A percentile compares a stretch with the other conserved stretches of the same genome.
These are phyloP conservation scores for Calonectria montana DNA, from an alignment of 2,329 filamentous ascomycete species.

Conservation along the genomic window DNA sequence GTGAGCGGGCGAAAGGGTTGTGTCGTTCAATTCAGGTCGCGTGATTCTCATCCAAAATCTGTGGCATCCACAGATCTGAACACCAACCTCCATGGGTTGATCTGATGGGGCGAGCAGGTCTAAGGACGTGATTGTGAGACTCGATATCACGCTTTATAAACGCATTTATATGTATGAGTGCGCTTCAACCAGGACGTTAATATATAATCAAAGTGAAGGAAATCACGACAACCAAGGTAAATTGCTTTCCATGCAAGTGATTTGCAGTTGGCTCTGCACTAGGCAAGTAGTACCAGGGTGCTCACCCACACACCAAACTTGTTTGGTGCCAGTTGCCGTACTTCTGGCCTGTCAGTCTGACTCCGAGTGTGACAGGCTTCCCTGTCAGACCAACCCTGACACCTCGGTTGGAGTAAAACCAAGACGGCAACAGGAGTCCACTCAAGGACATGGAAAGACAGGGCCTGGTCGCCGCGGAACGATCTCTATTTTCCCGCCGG, in stretches of 20 bases:
- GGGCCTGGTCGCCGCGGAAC: slow-evolving; percentile 31
- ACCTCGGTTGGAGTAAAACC: slow-evolving; percentile 23
- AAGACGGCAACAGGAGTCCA: slow-evolving; percentile 28
- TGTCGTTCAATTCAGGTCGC: neutral
- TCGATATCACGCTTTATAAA: neutral
- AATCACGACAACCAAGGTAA: neutral
- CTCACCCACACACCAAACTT: neutral
- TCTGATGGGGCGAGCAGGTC: neutral
- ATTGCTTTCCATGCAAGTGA: neutral
- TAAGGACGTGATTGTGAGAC: neutral
- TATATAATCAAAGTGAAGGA: neutral
- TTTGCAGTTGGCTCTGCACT: neutral
- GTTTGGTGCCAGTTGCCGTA: slow-evolving; percentile 9
- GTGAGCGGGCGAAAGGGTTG: slow-evolving; percentile 7
- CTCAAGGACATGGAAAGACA: slow-evolving; percentile 9
- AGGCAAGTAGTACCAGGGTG: neutral
- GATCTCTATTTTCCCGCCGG: slow-evolving; percentile 27
- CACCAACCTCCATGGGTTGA: slow-evolving; percentile 9
- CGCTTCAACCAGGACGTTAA: neutral
- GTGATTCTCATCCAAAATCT: slow-evolving; percentile 23
- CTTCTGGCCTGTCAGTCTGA: slow-evolving; percentile 18
- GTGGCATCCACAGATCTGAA: slow-evolving; percentile 19
- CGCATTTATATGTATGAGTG: neutral
- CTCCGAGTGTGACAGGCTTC: slow-evolving; percentile 19
- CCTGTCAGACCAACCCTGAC: slow-evolving; percentile 23